Evolutionary conservation across 2,329 filamentous ascomycete genomes (phyloP), one percentile per base, ranked within the genome.

Genomic region (Pleurostoma richardsiae): DNA sequence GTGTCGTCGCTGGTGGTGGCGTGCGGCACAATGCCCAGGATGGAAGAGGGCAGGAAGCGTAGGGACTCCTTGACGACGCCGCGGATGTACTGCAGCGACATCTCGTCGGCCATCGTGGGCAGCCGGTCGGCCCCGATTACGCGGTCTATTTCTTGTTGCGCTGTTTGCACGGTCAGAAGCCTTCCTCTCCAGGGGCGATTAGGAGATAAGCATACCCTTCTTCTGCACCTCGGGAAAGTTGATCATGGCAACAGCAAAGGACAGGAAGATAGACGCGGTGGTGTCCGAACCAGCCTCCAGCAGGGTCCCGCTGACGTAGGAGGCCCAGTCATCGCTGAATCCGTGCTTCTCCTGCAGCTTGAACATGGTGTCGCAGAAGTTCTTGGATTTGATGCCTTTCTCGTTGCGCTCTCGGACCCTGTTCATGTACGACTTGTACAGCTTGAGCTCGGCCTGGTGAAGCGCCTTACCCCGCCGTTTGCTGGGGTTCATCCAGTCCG

Each of bases 191-290:
- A 19, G 19, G 19, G 19, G 19, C 19, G 19, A 19, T 19, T 19
- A 19, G 19, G 19, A 19, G 19, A 19, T 19, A 19, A 19, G 19
- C 19, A 19, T 19, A 19, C 19, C 19, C 19, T 19, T 19, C 19
- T 19, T 19, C 19, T 19, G 19, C 0, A 74, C 68, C 7, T 63
- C 65, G 6, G 59, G 59, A 36, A 69, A 68, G 6, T 70, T 59
- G 3, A 63, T 41, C 72, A 79, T 75, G 5, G 76, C 76, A 26
- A 71, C 60, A 1, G 74, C 58, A 49, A 76, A 73, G 4, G 60
- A 64, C 30, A 66, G 57, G 4, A 77, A 61, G 0, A 63, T 68
- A 30, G 59, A 58, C 31, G 64, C 63, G 2, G 68, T 71, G 3
- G 72, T 77, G 54, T 72, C 74, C 5, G 67, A 66, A 26, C 63